A percentile compares a stretch with the other conserved stretches of the same genome.
Conservation (phyloP, 306 rosid genomes). For the Abrus precatorius region DNA sequence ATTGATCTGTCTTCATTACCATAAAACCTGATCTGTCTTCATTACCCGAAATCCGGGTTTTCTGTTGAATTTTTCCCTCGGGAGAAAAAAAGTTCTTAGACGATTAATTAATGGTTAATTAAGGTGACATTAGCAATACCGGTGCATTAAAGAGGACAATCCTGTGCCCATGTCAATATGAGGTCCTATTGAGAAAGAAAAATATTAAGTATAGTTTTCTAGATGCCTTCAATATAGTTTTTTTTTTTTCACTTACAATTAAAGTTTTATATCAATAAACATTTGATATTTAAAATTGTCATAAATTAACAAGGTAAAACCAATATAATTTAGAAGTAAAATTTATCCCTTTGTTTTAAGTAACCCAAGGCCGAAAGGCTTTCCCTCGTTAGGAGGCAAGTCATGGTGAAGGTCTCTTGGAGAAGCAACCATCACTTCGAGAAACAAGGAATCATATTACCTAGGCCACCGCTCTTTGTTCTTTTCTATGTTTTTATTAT, state of each 20-base stretch:
- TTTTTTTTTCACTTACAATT: too few relatives aligned
- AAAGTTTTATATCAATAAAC: too few relatives aligned
- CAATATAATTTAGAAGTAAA: too few relatives aligned
- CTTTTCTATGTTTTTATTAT: background rate
- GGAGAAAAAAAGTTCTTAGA: background rate
- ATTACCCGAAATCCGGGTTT: slow-evolving; percentile 10
- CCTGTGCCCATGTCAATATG: slow-evolving; percentile 25
- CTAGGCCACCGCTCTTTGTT: background rate
- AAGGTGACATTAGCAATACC: slow-evolving; percentile 18
- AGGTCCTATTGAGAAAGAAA: slow-evolving; percentile 18
- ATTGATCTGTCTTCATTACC: slow-evolving; percentile 2
- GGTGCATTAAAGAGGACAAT: slow-evolving; percentile 32
- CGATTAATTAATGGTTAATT: background rate
- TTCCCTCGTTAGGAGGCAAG: slow-evolving; percentile 4
- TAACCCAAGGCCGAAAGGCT: background rate
- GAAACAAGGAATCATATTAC: background rate
- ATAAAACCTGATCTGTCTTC: background rate
- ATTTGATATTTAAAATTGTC: too few relatives aligned
- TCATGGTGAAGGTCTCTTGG: slow-evolving; percentile 29
- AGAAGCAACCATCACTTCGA: slow-evolving; percentile 39
- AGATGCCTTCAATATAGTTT: too few relatives aligned
- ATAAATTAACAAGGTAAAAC: too few relatives aligned
- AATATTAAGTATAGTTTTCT: too few relatives aligned
- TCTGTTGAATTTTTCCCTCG: background rate
- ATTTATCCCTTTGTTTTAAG: too few relatives aligned